A percentile compares a stretch with the other conserved stretches of the same genome.
Conservation (phyloP, 768 basidiomycete genomes). For the Lactifluus echinatus region DNA sequence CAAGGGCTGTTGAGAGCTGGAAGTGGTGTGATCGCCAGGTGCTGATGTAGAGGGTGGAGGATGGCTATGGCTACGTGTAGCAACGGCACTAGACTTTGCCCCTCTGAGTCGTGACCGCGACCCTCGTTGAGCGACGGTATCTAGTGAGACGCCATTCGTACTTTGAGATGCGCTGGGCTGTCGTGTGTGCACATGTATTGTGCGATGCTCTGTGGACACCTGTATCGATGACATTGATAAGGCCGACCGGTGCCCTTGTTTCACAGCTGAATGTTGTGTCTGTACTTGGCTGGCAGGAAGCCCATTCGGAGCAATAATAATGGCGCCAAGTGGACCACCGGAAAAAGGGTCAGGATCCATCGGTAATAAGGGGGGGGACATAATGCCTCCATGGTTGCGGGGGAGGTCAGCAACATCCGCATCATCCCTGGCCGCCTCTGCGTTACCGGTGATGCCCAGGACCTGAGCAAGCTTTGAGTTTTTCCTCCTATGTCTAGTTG, state of each 20-base stretch:
- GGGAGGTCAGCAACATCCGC: not conserved
- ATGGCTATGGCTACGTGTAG: slow-evolving; percentile 4
- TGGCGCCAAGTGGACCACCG: not conserved
- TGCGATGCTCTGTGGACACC: not conserved
- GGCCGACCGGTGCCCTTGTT: not conserved
- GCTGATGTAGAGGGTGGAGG: not conserved
- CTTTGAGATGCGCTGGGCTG: not conserved
- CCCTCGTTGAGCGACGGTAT: not conserved
- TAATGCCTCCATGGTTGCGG: not conserved
- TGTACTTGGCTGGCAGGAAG: not conserved
- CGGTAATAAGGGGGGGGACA: slow-evolving; percentile 12
- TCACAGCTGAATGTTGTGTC: not conserved
- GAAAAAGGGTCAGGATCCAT: slow-evolving; percentile 7
- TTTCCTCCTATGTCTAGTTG: not conserved
- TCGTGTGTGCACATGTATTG: not conserved
- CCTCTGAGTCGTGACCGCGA: not conserved
- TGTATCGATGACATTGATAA: not conserved
- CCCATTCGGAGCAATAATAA: not conserved
- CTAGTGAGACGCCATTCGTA: not conserved
- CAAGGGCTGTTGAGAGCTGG: not conserved
- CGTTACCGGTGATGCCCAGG: not conserved
- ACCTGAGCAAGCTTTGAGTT: slow-evolving; percentile 5
- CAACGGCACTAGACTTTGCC: too few species aligned
- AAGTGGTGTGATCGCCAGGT: not conserved
- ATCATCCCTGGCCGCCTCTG: not conserved